Evolutionary conservation across 2,329 filamentous ascomycete species (phyloP).

Genomic region (Zasmidium angulare): DNA sequence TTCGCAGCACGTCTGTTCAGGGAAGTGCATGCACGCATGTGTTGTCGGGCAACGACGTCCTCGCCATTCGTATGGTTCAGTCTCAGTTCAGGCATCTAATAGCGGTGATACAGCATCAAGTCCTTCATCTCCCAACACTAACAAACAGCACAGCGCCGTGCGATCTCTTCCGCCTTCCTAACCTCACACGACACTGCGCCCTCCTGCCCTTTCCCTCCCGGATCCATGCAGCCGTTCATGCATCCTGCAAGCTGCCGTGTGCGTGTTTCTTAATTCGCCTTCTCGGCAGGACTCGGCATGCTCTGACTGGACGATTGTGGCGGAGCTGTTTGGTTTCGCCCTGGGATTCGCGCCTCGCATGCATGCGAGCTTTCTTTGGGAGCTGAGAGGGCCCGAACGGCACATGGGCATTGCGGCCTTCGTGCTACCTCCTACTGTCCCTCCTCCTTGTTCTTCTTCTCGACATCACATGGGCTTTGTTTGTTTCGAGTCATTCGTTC

Average conservation of each 20-base stretch:
- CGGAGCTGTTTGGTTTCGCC: background rate
- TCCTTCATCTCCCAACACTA: too few species aligned
- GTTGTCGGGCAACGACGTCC: too few species aligned
- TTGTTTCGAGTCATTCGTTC: background rate
- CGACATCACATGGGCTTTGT: background rate
- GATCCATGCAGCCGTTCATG: background rate
- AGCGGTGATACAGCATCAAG: too few species aligned
- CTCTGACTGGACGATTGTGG: constrained; percentile 6
- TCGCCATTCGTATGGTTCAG: too few species aligned
- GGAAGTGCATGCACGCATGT: too few species aligned
- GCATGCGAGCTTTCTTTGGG: background rate
- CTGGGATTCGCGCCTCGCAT: background rate
- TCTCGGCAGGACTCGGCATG: background rate
- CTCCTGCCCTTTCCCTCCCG: background rate
- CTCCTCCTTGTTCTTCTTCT: background rate
- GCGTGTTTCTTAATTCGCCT: too few species aligned
- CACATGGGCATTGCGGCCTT: background rate
- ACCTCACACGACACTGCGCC: background rate
- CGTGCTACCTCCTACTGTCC: background rate
- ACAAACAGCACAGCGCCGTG: too few species aligned
- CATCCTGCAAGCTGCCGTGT: background rate
- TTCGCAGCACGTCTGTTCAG: too few species aligned
- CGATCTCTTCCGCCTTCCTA: too few species aligned
- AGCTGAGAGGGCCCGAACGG: background rate
- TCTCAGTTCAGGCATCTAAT: too few species aligned